Evolutionary conservation across 768 basidiomycete species (phyloP).

Genomic region (Rhodotorula babjevae): DNA sequence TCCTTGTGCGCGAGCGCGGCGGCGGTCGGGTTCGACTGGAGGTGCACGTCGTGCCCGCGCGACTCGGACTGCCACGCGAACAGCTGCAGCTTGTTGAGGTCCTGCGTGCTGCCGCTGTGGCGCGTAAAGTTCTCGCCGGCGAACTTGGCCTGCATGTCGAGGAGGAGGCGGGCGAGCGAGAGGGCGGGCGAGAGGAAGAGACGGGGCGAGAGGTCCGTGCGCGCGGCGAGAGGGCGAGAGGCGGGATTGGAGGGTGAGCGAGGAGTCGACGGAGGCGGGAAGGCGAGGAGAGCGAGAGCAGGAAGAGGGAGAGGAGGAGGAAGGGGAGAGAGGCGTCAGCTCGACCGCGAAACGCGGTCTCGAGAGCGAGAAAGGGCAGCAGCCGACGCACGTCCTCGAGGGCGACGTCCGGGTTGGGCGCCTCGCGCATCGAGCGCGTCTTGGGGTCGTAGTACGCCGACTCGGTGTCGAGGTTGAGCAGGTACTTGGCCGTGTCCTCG

Average conservation of each 20-base stretch:
- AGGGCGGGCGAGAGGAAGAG: too few relatives aligned
- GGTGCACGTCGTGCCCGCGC: constrained; percentile 87
- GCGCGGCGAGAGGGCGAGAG: too few relatives aligned
- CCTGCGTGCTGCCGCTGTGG: constrained; percentile 83
- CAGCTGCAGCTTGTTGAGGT: constrained; percentile 84
- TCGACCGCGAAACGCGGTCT: too few relatives aligned
- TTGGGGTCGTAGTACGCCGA: constrained; percentile 99
- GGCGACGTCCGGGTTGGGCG: constrained; percentile 68
- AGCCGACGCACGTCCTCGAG: constrained; percentile 73
- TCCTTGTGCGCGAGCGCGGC: constrained; percentile 86
- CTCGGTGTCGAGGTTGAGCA: constrained; percentile 89
- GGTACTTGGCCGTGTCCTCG: constrained; percentile 98
- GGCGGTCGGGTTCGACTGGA: constrained; percentile 93
- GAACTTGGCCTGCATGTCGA: constrained; percentile 62
- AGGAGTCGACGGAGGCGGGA: too few relatives aligned
- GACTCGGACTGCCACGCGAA: constrained; percentile 97
- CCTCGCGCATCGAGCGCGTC: constrained; percentile 98
- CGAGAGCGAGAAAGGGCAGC: constrained; percentile 15
- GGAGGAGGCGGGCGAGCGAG: neutral
- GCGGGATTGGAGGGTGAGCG: too few relatives aligned
- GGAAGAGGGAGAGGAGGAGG: too few relatives aligned
- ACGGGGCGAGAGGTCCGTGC: too few relatives aligned
- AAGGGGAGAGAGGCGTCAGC: too few relatives aligned
- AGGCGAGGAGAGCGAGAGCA: too few relatives aligned
- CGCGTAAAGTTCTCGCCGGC: constrained; percentile 96